phyloP scores from a whole-genome alignment of 306 rosid species.

The Ammopiptanthus mongolicus region DNA sequence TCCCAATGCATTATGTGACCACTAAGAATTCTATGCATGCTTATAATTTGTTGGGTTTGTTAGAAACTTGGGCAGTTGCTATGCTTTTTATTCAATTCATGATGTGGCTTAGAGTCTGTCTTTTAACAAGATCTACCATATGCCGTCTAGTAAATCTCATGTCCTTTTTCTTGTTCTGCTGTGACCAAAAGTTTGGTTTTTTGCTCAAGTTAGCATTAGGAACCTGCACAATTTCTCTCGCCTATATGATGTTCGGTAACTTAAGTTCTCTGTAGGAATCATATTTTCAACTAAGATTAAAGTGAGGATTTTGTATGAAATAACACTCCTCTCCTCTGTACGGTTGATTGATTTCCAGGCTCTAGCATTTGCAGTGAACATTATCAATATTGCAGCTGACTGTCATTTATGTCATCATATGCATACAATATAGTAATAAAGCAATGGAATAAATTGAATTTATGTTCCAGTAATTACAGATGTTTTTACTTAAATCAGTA shows the following conservation, averaged over 20 bases:
- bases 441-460: neutral
- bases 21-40: neutral
- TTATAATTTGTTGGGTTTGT: constrained; percentile 5
- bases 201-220: neutral
- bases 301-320: neutral
- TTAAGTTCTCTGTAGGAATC: constrained; percentile 3
- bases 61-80: neutral
- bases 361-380: neutral
- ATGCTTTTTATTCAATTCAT: neutral
- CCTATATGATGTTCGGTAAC: neutral
- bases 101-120: neutral
- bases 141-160: neutral
- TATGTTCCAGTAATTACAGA: neutral
- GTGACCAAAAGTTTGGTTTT: neutral
- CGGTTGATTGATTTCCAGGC: neutral
- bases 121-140: neutral
- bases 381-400: too few relatives aligned
- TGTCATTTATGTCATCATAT: neutral
- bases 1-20: neutral
- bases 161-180: neutral
- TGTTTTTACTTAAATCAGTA: constrained; percentile 10
- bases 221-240: neutral
- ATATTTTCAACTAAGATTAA: neutral
- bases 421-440: neutral
- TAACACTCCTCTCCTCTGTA: neutral